Conservation (phyloP, 768 basidiomycete species). For the Megacollybia marginata region DNA sequence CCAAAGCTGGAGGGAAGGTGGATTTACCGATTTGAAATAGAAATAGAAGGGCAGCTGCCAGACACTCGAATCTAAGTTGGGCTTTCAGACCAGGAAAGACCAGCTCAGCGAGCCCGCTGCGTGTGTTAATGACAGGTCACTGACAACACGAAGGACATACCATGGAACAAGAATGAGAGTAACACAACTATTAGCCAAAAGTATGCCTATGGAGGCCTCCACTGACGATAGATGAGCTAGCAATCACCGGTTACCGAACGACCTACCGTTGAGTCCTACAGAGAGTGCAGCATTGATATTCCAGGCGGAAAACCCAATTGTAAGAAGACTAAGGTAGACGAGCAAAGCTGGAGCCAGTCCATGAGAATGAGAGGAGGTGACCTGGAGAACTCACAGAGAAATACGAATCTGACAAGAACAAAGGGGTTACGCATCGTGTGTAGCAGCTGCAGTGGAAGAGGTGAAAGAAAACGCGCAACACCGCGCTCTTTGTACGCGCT, state of each 20-base stretch:
- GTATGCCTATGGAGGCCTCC: conserved; percentile 38
- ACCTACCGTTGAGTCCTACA: conserved; percentile 30
- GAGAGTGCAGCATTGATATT: conserved; percentile 33
- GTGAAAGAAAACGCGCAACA: no score
- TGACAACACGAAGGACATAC: conserved; percentile 28
- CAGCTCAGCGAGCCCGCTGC: not conserved
- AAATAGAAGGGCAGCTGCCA: not conserved
- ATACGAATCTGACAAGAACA: conserved; percentile 46
- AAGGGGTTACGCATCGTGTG: conserved; percentile 40
- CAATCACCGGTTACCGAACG: not conserved
- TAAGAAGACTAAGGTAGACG: conserved; percentile 41
- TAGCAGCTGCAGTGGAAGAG: not conserved
- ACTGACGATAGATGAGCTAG: conserved; percentile 12
- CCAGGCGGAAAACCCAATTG: conserved; percentile 53
- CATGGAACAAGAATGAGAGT: conserved; percentile 25
- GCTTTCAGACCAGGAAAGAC: not conserved
- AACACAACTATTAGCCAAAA: conserved; percentile 34
- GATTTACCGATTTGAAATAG: conserved; percentile 21
- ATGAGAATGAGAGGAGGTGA: not conserved
- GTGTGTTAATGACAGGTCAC: not conserved
- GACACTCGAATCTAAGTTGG: not conserved
- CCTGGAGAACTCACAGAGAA: conserved; percentile 42
- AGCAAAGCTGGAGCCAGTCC: conserved; percentile 31
- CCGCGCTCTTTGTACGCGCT: no score
- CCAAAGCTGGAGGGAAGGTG: not conserved